Evolutionary conservation across 2,329 filamentous ascomycete genomes (phyloP), one percentile per base, ranked within the genome.

Genomic region (Dactylonectria macrodidyma): DNA sequence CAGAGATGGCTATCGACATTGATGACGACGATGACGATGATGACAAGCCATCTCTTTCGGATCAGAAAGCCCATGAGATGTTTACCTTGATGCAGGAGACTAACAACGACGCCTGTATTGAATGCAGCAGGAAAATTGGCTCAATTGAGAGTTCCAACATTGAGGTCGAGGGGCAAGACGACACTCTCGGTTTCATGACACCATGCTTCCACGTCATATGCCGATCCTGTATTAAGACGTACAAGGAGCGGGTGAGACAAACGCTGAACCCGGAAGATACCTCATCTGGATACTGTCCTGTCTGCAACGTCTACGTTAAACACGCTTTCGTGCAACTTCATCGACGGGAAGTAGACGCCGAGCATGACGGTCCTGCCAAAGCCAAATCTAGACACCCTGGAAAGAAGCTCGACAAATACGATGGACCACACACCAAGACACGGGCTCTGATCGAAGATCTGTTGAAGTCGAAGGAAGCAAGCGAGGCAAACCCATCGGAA

Each of bases 341-440:
- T 24, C 89, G 89, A 68, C 86, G 85, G 79, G 90, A 81, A 79
- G 88, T 84, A 77, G 88, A 84, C 54, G 80, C 83, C 9, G 88
- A 90, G 73, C 87, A 91, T 82, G 80, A 90, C 77, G 83, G 86
- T 76, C 79, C 87, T 81, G 76, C 77, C 78, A 79, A 80, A 65
- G 66, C 75, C 33, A 80, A 78, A 68, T 73, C 76, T 14, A 78
- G 75, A 59, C 71, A 74, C 65, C 59, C 65, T 69, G 83, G 86
- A 14, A 87, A 87, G 56, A 92, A 91, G 76, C 84, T 92, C 11
- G 89, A 89, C 26, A 89, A 88, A 36, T 99, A 98, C 78, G 87
- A 87, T 50, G 95, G 95, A 0, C 95, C 95, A 0, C 95, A 97
- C 76, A 97, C 95, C 5, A 99, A 99, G 83, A 97, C 96, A 1